Conservation (phyloP, 2,329 filamentous ascomycete species). For the Pseudocercospora ulei region DNA sequence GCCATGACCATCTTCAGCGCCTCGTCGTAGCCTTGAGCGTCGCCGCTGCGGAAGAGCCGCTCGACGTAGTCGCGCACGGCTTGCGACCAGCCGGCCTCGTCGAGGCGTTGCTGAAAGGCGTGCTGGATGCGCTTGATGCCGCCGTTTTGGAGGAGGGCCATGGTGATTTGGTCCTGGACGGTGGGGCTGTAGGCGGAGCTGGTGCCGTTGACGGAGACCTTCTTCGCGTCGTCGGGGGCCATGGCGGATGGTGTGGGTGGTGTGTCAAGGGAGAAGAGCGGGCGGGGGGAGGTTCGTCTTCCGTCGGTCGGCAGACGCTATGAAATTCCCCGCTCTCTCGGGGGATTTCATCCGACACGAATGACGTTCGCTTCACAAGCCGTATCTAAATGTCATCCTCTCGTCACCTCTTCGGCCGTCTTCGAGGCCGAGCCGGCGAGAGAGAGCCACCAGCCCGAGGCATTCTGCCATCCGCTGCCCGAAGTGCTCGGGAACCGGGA, state of each 20-base stretch:
- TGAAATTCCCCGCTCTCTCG: too few species aligned
- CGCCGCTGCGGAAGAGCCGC: slow-evolving; percentile 49
- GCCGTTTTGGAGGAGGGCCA: slow-evolving; percentile 41
- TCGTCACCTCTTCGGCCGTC: slow-evolving; percentile 38
- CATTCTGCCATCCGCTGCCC: slow-evolving; percentile 14
- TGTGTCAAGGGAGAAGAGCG: background rate
- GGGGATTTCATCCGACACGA: background rate
- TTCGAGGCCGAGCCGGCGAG: slow-evolving; percentile 33
- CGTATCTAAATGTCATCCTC: slow-evolving; percentile 42
- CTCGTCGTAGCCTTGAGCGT: slow-evolving; percentile 49
- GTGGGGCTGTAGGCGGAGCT: slow-evolving; percentile 35
- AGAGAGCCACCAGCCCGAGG: slow-evolving; percentile 21
- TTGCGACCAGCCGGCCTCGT: slow-evolving; percentile 51
- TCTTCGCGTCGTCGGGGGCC: slow-evolving; percentile 11
- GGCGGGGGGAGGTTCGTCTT: too few species aligned
- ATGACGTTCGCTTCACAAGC: slow-evolving; percentile 25
- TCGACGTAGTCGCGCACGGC: slow-evolving; percentile 47
- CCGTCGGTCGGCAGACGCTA: too few species aligned
- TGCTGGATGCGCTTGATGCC: slow-evolving; percentile 49
- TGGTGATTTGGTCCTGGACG: slow-evolving; percentile 38
- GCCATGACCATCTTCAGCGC: slow-evolving; percentile 47
- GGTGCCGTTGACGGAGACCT: slow-evolving; percentile 36
- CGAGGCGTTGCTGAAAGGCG: slow-evolving; percentile 47
- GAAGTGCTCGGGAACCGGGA: slow-evolving; percentile 24
- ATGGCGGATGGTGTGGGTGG: background rate